A percentile compares a stretch with the other conserved stretches of the same genome.
phyloP scores from a whole-genome alignment of 352 stramenopile genomes.

The Phytophthora vignae region DNA sequence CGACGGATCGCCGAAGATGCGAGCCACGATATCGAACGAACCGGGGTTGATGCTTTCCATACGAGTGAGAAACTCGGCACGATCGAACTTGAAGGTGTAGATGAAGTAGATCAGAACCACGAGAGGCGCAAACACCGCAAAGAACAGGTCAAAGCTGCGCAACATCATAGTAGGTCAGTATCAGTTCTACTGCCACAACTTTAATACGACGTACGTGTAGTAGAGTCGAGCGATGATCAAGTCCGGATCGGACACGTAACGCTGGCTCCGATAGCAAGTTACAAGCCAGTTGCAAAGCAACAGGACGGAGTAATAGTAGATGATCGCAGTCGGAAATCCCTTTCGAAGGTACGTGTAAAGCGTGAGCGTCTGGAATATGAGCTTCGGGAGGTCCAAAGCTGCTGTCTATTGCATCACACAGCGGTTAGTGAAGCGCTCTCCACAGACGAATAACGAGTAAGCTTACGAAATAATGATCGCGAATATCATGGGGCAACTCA shows the following conservation, averaged over 20 bases:
- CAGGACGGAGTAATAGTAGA: slow-evolving; percentile 47
- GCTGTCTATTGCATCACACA: slow-evolving; percentile 34
- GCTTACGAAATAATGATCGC: slow-evolving; percentile 35
- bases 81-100: slow-evolving; percentile 52
- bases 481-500: slow-evolving; percentile 25
- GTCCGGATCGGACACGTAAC: slow-evolving; percentile 31
- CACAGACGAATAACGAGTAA: background rate
- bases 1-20: slow-evolving; percentile 44
- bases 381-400: slow-evolving; percentile 49
- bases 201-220: slow-evolving; percentile 13
- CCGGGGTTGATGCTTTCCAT: slow-evolving; percentile 27
- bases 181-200: background rate
- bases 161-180: too few species aligned
- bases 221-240: slow-evolving; percentile 30
- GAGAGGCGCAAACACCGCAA: slow-evolving; percentile 53
- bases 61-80: slow-evolving; percentile 28
- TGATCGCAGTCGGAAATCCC: slow-evolving; percentile 50
- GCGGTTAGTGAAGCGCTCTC: too few species aligned
- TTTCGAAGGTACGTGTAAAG: slow-evolving; percentile 45
- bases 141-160: slow-evolving; percentile 56
- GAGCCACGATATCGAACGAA: slow-evolving; percentile 42
- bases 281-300: slow-evolving; percentile 53
- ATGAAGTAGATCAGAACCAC: slow-evolving; percentile 49
- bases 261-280: slow-evolving; percentile 53
- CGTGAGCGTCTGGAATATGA: slow-evolving; percentile 54